Evolutionary conservation across 306 rosid species (phyloP).

Genomic region (Casuarina cunninghamiana): DNA sequence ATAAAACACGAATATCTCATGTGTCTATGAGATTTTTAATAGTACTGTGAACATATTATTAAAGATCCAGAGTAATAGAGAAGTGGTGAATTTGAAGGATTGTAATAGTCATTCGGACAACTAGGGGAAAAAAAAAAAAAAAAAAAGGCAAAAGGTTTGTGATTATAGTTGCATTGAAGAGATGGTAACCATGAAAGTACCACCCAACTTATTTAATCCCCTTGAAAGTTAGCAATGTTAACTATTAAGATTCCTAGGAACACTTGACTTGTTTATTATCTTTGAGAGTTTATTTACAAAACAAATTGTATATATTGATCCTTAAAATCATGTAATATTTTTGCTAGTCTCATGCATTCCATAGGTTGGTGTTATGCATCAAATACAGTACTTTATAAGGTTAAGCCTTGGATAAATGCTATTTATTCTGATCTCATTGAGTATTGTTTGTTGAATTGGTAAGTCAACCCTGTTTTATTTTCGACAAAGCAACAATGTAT

Average conservation of each 20-base stretch:
- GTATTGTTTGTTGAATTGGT: neutral
- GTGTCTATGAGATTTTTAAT: neutral
- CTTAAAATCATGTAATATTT: constrained; percentile 8
- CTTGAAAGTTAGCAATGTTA: neutral
- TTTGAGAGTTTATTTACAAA: neutral
- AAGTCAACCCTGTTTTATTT: neutral
- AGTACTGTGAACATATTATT: neutral
- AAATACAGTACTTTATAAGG: neutral
- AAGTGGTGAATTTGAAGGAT: neutral
- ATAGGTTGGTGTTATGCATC: neutral
- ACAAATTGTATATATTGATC: neutral
- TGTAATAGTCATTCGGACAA: neutral
- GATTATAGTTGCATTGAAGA: neutral
- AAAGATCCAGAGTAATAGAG: neutral
- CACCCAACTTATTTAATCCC: constrained; percentile 2
- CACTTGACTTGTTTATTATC: constrained; percentile 2
- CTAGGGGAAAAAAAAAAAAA: neutral
- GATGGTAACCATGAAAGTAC: neutral
- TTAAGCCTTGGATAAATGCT: neutral
- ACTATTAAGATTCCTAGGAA: neutral
- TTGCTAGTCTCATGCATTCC: neutral
- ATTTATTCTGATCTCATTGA: too few species aligned
- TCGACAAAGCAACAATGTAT: neutral
- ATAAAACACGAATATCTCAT: neutral
- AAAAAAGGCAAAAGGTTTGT: neutral